Percentiles rank a stretch among this genome's conserved stretches.
These are phyloP conservation scores for Leishmania gerbilli DNA, from an alignment of 208 protist species.

Conservation along the genomic window DNA sequence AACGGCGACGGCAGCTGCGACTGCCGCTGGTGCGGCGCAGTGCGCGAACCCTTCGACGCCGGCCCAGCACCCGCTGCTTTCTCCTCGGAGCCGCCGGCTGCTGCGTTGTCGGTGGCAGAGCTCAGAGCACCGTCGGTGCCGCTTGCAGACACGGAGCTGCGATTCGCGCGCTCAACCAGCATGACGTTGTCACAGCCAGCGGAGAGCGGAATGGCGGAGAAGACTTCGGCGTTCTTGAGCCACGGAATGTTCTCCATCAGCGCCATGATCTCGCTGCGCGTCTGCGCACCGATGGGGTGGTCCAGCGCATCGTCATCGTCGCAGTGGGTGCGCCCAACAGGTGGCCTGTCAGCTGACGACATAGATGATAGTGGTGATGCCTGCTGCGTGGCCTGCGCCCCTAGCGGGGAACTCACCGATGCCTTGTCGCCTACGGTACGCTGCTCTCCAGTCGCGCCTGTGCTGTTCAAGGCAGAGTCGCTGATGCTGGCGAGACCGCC, in stretches of 20 bases:
- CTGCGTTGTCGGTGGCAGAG: neutral
- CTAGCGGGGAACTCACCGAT: neutral
- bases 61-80: neutral
- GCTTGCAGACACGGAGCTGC: neutral
- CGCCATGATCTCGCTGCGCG: conserved; percentile 34
- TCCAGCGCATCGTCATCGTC: conserved; percentile 29
- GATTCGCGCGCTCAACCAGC: conserved; percentile 36
- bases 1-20: neutral
- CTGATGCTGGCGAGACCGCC: neutral
- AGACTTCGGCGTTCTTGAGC: conserved; percentile 67
- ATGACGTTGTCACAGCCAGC: conserved; percentile 64
- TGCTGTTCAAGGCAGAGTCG: neutral
- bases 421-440: neutral
- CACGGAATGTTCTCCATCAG: conserved; percentile 61
- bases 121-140: neutral
- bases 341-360: neutral
- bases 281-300: conserved; percentile 31
- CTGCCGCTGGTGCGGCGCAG: neutral
- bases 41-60: neutral
- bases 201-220: conserved; percentile 57
- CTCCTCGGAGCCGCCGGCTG: neutral
- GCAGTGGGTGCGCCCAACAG: too few species aligned
- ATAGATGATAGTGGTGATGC: neutral
- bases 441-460: neutral
- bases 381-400: neutral